Base-by-base conservation (phyloP, 495 filamentous ascomycete species). In the Talaromyces ruber region DNA sequence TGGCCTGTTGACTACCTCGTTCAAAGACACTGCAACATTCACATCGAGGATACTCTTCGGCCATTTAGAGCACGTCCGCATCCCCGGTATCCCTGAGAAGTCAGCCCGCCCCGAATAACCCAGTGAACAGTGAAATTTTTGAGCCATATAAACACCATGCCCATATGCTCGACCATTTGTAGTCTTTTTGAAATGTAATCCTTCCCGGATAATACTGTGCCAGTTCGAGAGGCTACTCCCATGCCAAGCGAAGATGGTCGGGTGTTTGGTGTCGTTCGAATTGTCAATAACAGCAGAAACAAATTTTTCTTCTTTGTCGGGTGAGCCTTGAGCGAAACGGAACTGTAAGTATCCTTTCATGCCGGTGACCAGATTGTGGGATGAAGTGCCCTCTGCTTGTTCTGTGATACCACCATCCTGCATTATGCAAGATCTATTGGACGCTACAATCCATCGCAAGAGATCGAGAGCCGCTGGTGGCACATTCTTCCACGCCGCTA, bases 261-360 rank as follows among this genome's bases (percentile, higher is more conserved):
- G 88, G 64, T 86, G 72, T 25, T 68, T 66, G 8, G 63, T 47
- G 6, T 76, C 72, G 14, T 78, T 64, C 3, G 59, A 0, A 78
- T 71, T 2, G 81, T 72, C 4, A 78, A 69, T 75, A 0, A 96
- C 79, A 6, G 86, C 82, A 25, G 83, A 69, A 4, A 87, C 72
- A 69, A 98, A 97, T n/a, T 84, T 81, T 43, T 88, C 78, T 67
- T 98, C 93, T 68, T 93, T 96, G 69, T 96, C 93, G 1, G 91
- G 91, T 1, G 92, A 87, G 14, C 93, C 93, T 79, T 96, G 93
- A 1, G 88, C 86, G 62, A 97, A 89, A 39, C 90, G 81, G 67
- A 97, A 98, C 69, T 97, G 91, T 25, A 89, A 71, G 79, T 86
- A 95, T 1, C 79, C 80, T 0, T 75, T 65, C 78, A 95, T 86